Percentiles rank a stretch among this genome's conserved stretches.
Conservation (phyloP, 257 asterid genomes). For the Solanum sitiens region DNA sequence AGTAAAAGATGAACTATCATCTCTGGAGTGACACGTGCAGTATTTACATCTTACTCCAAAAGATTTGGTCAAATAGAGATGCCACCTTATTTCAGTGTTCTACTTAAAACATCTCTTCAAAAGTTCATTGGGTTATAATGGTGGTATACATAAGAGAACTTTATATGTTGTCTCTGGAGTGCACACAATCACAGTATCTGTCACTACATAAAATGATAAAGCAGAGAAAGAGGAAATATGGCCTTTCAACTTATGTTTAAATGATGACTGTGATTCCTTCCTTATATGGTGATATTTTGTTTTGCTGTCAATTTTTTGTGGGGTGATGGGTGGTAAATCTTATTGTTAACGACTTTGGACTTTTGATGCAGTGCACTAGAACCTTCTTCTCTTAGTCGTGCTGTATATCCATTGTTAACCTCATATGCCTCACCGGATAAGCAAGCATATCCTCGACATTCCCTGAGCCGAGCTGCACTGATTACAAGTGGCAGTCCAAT, state of each 20-base stretch:
- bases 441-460: conserved; percentile 96
- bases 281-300: background rate
- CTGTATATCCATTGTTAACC: conserved; percentile 71
- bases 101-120: background rate
- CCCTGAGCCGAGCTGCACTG: conserved; percentile 95
- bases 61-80: background rate
- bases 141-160: background rate
- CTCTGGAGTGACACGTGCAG: background rate
- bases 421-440: conserved; percentile 78
- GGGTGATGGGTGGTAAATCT: background rate
- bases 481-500: conserved; percentile 95
- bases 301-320: background rate
- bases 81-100: background rate
- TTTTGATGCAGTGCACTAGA: conserved; percentile 80
- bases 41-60: background rate
- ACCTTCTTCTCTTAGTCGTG: conserved; percentile 83
- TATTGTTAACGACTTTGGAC: background rate
- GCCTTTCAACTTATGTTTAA: background rate
- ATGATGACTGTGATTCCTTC: background rate
- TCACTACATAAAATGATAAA: background rate
- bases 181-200: background rate
- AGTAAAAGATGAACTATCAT: background rate
- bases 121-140: background rate
- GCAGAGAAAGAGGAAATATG: background rate
- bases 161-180: background rate